Evolutionary conservation across 2,329 filamentous ascomycete genomes (phyloP).

Genomic region (Beauveria sp.): DNA sequence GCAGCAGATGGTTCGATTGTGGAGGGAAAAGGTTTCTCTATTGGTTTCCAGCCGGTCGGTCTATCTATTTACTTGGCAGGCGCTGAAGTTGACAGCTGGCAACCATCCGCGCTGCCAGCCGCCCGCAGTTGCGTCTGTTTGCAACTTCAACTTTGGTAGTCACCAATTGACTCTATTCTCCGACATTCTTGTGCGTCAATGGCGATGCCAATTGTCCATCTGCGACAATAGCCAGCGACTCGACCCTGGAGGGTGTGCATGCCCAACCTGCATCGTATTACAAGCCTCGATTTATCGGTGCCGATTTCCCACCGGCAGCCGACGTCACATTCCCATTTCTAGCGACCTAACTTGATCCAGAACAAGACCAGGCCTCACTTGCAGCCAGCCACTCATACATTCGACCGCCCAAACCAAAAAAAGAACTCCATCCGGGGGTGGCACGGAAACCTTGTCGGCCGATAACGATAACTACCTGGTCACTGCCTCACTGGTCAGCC

Average conservation of each 20-base stretch:
- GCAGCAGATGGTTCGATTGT: background rate
- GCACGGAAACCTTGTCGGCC: background rate
- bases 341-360: background rate
- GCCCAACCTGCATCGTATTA: too few relatives aligned
- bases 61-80: too few relatives aligned
- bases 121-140: too few relatives aligned
- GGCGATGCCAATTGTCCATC: too few relatives aligned
- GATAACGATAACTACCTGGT: background rate
- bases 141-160: too few relatives aligned
- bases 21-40: background rate
- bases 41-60: too few relatives aligned
- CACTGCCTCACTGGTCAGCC: background rate
- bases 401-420: background rate
- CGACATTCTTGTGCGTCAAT: too few relatives aligned
- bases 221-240: too few relatives aligned
- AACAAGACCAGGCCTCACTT: background rate
- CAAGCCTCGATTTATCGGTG: background rate
- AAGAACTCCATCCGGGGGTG: background rate
- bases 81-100: too few relatives aligned
- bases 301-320: constrained; percentile 3
- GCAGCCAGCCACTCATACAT: background rate
- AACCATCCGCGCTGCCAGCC: too few relatives aligned
- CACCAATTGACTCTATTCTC: too few relatives aligned
- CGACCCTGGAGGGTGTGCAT: too few relatives aligned
- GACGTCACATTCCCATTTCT: background rate